Evolutionary conservation across 768 basidiomycete species (phyloP).

Genomic region (Mrakia gelida): DNA sequence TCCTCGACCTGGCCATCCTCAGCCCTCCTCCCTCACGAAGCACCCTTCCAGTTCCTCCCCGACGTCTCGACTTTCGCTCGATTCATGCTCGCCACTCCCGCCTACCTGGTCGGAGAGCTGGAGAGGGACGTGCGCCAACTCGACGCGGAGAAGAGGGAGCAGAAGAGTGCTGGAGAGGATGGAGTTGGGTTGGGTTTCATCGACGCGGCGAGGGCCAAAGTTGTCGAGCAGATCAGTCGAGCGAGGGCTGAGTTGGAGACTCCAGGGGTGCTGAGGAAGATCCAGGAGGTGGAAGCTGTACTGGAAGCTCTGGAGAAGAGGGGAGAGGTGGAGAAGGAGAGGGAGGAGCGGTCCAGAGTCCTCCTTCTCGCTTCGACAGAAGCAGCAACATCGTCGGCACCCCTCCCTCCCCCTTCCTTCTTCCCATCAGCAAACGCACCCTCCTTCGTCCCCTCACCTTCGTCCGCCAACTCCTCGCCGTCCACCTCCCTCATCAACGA

Average conservation of each 20-base stretch:
- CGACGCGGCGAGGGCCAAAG: slow-evolving; percentile 67
- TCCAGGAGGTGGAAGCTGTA: slow-evolving; percentile 3
- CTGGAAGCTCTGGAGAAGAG: slow-evolving; percentile 49
- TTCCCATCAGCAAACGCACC: slow-evolving; percentile 25
- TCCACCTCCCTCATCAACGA: slow-evolving; percentile 13
- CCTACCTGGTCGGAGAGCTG: slow-evolving; percentile 71
- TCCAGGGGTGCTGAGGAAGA: slow-evolving; percentile 38
- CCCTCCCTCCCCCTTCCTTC: slow-evolving; percentile 39
- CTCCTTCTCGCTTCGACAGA: slow-evolving; percentile 21
- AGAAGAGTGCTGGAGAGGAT: slow-evolving; percentile 66
- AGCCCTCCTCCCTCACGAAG: slow-evolving; percentile 80
- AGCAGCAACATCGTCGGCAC: neutral
- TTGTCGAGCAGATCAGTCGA: slow-evolving; percentile 74
- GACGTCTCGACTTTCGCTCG: slow-evolving; percentile 82
- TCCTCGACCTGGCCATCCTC: slow-evolving; percentile 93
- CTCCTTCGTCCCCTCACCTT: neutral
- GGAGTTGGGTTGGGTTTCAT: slow-evolving; percentile 69
- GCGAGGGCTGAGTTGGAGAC: slow-evolving; percentile 67
- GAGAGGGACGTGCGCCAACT: slow-evolving; percentile 68
- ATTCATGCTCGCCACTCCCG: slow-evolving; percentile 93
- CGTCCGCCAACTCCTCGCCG: slow-evolving; percentile 16
- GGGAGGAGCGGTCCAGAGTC: slow-evolving; percentile 34
- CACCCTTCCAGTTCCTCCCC: slow-evolving; percentile 93
- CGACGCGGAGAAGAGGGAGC: slow-evolving; percentile 60
- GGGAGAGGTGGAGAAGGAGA: slow-evolving; percentile 45